phyloP scores from a whole-genome alignment of 78 protist genomes.

The Bodo saltans region DNA sequence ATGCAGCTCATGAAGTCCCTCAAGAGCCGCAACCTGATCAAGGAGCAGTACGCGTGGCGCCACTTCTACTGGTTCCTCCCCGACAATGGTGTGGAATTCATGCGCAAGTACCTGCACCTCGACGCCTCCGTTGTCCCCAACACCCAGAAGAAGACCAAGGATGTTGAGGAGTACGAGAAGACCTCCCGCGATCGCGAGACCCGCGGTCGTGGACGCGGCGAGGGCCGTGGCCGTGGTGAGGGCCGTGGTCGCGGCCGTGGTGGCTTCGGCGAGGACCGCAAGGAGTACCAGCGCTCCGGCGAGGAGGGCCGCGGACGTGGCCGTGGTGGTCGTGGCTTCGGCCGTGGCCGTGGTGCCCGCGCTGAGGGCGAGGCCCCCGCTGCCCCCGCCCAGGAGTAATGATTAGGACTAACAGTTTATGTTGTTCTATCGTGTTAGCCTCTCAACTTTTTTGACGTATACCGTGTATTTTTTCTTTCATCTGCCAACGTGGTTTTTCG shows the following conservation, averaged over 20 bases:
- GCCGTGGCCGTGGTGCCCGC: neutral
- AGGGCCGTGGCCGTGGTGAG: neutral
- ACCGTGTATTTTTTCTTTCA: too few relatives aligned
- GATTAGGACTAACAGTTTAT: too few relatives aligned
- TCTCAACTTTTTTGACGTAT: too few relatives aligned
- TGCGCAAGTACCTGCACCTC: conserved; percentile 82
- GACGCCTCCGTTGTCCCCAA: conserved; percentile 82
- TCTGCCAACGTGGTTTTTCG: too few relatives aligned
- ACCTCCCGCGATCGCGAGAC: too few relatives aligned
- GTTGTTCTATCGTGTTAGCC: too few relatives aligned
- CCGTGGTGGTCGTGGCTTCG: neutral
- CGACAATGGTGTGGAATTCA: conserved; percentile 85
- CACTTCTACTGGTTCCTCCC: conserved; percentile 85
- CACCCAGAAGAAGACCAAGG: conserved; percentile 61
- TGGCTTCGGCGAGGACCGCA: neutral
- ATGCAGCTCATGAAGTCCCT: conserved; percentile 65
- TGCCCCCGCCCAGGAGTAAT: neutral
- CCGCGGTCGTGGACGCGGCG: neutral
- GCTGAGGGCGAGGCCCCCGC: neutral
- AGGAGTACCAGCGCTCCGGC: neutral
- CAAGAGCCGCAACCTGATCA: conserved; percentile 70
- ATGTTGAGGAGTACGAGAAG: neutral
- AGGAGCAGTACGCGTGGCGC: conserved; percentile 84
- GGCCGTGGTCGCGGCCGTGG: neutral
- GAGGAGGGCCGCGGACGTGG: neutral